Conservation (phyloP, 345 rosid genomes). For the Rhodamnia rubescens region DNA sequence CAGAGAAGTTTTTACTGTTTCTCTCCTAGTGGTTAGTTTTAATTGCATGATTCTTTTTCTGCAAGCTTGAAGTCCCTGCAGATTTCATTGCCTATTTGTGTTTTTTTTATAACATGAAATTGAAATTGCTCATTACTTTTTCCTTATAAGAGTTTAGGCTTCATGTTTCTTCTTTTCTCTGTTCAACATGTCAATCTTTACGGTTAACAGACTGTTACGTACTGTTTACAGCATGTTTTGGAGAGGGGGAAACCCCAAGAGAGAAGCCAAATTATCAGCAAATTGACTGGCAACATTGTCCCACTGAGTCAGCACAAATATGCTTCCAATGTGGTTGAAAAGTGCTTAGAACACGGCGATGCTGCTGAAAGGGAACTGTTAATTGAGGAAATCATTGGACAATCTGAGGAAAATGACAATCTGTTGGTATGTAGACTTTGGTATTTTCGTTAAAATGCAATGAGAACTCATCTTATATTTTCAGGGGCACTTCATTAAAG, state of each 20-base stretch:
- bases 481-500: not conserved
- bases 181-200: not conserved
- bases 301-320: slow-evolving; percentile 97
- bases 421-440: slow-evolving; percentile 48
- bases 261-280: slow-evolving; percentile 62
- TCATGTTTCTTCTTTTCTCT: not conserved
- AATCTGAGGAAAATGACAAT: slow-evolving; percentile 66
- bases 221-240: slow-evolving; percentile 66
- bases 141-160: not conserved
- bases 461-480: not conserved
- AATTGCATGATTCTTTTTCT: not conserved
- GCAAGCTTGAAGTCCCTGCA: not conserved
- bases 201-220: not conserved
- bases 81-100: not conserved
- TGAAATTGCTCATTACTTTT: not conserved
- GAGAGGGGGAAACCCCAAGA: slow-evolving; percentile 79
- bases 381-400: slow-evolving; percentile 76
- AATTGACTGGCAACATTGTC: slow-evolving; percentile 72
- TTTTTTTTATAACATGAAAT: not conserved
- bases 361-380: slow-evolving; percentile 55
- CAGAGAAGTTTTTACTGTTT: not conserved
- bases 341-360: slow-evolving; percentile 83
- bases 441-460: not conserved
- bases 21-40: not conserved
- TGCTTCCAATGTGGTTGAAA: slow-evolving; percentile 93